These are phyloP conservation scores for Lasiodiplodia hormozganensis DNA, from an alignment of 2,329 filamentous ascomycete genomes.

Conservation along the genomic window DNA sequence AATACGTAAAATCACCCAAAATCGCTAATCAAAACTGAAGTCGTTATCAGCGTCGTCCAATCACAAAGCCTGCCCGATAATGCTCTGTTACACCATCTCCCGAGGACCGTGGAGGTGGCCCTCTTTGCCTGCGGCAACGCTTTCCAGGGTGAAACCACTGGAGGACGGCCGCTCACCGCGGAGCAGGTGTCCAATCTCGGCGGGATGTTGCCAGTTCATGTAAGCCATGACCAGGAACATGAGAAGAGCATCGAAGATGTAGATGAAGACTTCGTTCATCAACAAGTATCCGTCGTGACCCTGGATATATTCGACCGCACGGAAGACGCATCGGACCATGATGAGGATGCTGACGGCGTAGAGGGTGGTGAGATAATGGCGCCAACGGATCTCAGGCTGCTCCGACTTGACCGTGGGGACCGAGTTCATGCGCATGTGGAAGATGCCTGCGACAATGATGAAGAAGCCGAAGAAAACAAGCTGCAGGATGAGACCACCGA, in stretches of 20 bases:
- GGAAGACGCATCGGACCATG: conserved; percentile 56
- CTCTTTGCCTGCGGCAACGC: not conserved
- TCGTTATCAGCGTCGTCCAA: not conserved
- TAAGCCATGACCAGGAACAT: conserved; percentile 54
- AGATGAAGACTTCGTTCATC: conserved; percentile 53
- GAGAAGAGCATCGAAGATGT: conserved; percentile 56
- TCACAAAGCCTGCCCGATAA: not conserved
- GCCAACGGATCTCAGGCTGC: conserved; percentile 34
- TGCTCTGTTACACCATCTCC: conserved; percentile 9
- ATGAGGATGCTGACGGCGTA: conserved; percentile 56
- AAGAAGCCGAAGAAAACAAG: conserved; percentile 44
- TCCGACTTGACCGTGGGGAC: conserved; percentile 6
- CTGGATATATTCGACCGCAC: conserved; percentile 57
- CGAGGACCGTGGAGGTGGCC: not conserved
- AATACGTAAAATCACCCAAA: not conserved
- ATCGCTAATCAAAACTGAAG: not conserved
- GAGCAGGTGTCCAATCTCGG: conserved; percentile 35
- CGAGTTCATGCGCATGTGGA: conserved; percentile 34
- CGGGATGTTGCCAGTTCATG: conserved; percentile 49
- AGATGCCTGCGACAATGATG: conserved; percentile 40
- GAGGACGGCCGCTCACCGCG: conserved; percentile 15
- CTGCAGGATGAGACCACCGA: conserved; percentile 43
- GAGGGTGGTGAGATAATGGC: conserved; percentile 50
- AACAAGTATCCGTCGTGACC: conserved; percentile 55
- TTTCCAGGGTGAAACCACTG: not conserved